Evolutionary conservation across 2,329 filamentous ascomycete genomes (phyloP), one percentile per base, ranked within the genome.

Genomic region (Arthroderma uncinatum): DNA sequence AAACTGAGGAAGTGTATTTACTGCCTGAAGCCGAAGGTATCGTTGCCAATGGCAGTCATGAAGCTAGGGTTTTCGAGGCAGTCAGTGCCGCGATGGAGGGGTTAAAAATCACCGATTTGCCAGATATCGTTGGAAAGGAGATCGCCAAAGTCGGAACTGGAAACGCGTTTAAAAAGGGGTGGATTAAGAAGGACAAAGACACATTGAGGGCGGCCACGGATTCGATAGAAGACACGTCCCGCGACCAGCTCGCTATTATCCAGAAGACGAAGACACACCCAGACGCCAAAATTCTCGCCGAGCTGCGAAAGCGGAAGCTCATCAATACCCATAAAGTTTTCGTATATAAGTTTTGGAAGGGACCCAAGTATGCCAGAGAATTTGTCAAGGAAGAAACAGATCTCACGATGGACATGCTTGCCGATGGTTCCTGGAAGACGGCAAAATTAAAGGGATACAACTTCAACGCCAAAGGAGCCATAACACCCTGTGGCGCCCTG

Each of bases 301-400:
- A 97, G 61, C 76, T 95, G 64, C 91, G 86, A 76, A 96, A 96
- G 79, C 84, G 92, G 68, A 97, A 96, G 76, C 81, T 98, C 53
- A 79, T 96, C 62, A 85, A 81, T 63, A 78, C 89, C 67, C 83
- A 89, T 64, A 97, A 96, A 77, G 82, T 88, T 58, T 86, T 95
- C 65, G 84, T 78, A 70, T 98, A 93, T 80, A 86, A 82, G 64
- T 83, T 95, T 59, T 77, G 77, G 59, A 96, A 96, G 77, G 93
- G 90, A 0, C 75, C 84, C 60, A 95, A 95, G 72, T 98, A 90
- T 70, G 88, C 90, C 44, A 82, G 87, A 53, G 86, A 95, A 73
- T 87, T 97, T 62, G 80, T 86, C 48, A 89, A 94, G 73, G 91
- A 97, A 76, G 89, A 94, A 74, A 96, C 93, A 44, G 93, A 98